Base-by-base conservation (phyloP, 371 early-diverging fungal species). In the Circinella minor region DNA sequence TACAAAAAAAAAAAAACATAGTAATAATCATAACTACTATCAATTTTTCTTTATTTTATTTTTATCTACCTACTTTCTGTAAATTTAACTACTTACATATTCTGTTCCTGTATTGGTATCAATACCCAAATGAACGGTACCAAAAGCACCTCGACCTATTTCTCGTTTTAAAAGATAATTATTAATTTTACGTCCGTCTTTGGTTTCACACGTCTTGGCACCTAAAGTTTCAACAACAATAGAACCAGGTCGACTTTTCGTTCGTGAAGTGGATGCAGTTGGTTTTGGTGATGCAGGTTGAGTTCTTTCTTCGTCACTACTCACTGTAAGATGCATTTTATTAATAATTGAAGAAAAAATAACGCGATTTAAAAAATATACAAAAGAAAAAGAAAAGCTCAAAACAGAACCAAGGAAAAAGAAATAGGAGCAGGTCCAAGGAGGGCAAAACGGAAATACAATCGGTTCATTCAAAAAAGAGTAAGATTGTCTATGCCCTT, bases 121-220 rank as follows among this genome's bases (percentile, higher is more conserved):
- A 38, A 87, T 76, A 46, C 89, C 95, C 36, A 92, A 81, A 76
- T 93, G 89, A 0, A 98, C 99, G 9, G 89, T 93, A 15, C 99
- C 99, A 77, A 87, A 97, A 36, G 92, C 88, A 48, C 99, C 99
- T 27, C 88, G 81, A 9, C 99, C 99, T 51, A 98, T 88, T 63
- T 86, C 84, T 55, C 87, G 78, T 64, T 85, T 82, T 7, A 98
- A 68, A 8, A 86, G 67, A 71, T 97, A 98, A 65, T 97, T 90
- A 81, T 94, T 96, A 66, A 97, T 81, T 48, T 87, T 86, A 38
- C 86, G 81, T 11, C 95, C 95, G 60, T 90, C 88, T 38, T 84
- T 85, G 20, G 84, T 89, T 70, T 94, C 93, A 18, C 78, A 82
- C 2, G 92, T 82, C 18, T 79, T 80, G n/a, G 95, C 96, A 34